Percentiles rank a stretch among this genome's conserved stretches.
These are phyloP conservation scores for Hypoxylon rickii DNA, from an alignment of 495 filamentous ascomycete species.

Conservation along the genomic window DNA sequence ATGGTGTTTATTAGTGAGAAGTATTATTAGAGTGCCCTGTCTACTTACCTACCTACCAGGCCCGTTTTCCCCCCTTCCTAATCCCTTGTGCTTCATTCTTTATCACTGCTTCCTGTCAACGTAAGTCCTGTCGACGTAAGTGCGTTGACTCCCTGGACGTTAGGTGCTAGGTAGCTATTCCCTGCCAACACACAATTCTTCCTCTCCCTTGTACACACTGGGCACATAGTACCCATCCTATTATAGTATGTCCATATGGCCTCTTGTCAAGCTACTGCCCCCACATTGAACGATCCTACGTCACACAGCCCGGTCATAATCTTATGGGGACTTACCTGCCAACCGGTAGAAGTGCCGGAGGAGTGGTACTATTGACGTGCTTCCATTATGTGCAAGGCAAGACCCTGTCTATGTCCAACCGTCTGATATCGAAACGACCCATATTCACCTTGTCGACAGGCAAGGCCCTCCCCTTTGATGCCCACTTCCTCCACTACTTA, in stretches of 20 bases:
- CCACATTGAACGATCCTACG: conserved; percentile 32
- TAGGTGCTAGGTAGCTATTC: no score
- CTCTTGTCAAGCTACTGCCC: conserved; percentile 17
- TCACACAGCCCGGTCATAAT: conserved; percentile 26
- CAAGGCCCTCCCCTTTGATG: conserved; percentile 11
- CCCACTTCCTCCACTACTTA: conserved; percentile 15
- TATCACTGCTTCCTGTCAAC: conserved; percentile 19
- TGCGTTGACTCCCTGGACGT: background rate
- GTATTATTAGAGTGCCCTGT: conserved; percentile 18
- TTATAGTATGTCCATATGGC: background rate
- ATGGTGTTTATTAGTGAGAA: conserved; percentile 4
- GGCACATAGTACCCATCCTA: no score
- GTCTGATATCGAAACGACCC: conserved; percentile 24
- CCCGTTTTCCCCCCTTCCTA: conserved; percentile 8
- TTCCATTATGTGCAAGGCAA: conserved; percentile 15
- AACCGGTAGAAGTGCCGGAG: conserved; percentile 25
- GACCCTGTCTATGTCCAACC: conserved; percentile 10
- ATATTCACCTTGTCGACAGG: conserved; percentile 23
- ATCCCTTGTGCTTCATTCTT: conserved; percentile 5
- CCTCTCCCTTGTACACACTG: background rate
- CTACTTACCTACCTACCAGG: no score
- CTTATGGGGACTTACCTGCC: conserved; percentile 17
- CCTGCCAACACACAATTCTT: no score
- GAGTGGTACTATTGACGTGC: conserved; percentile 22
- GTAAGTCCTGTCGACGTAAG: background rate